phyloP scores from a whole-genome alignment of 148 eudicot species.

The Cornus florida region DNA sequence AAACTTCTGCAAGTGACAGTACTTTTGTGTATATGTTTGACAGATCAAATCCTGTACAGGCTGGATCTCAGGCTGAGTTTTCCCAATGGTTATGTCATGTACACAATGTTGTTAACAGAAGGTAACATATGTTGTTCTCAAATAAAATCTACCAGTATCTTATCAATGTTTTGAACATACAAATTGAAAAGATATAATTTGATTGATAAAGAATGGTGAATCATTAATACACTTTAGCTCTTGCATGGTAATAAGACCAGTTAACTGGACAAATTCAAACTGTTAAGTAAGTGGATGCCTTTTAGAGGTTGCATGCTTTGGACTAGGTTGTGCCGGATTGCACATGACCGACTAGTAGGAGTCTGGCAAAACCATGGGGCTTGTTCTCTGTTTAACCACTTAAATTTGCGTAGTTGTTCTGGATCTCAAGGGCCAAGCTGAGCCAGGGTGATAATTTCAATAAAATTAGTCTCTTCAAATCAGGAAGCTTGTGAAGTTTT shows the following conservation, averaged over 20 bases:
- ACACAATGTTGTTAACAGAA: constrained; percentile 91
- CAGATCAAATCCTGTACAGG: constrained; percentile 81
- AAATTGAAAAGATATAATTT: background rate
- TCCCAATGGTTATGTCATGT: constrained; percentile 85
- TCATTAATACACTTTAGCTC: background rate
- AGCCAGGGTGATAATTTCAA: background rate
- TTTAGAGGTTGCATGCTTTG: background rate
- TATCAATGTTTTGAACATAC: background rate
- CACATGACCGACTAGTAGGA: too few relatives aligned
- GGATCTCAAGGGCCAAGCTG: background rate
- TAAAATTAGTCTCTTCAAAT: background rate
- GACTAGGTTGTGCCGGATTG: background rate
- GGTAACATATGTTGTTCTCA: constrained; percentile 39
- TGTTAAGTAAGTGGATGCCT: background rate
- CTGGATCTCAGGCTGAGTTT: constrained; percentile 81
- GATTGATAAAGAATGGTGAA: background rate
- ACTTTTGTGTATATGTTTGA: constrained; percentile 4
- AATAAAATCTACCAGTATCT: background rate
- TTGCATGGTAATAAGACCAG: background rate
- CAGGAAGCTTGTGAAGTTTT: background rate
- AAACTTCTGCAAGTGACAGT: background rate
- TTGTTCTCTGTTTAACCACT: background rate
- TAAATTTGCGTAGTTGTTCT: too few relatives aligned
- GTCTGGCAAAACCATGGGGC: too few relatives aligned
- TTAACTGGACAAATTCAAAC: background rate